These are phyloP conservation scores for Botrytis fragariae DNA, from an alignment of 2,329 filamentous ascomycete species.

Conservation along the genomic window DNA sequence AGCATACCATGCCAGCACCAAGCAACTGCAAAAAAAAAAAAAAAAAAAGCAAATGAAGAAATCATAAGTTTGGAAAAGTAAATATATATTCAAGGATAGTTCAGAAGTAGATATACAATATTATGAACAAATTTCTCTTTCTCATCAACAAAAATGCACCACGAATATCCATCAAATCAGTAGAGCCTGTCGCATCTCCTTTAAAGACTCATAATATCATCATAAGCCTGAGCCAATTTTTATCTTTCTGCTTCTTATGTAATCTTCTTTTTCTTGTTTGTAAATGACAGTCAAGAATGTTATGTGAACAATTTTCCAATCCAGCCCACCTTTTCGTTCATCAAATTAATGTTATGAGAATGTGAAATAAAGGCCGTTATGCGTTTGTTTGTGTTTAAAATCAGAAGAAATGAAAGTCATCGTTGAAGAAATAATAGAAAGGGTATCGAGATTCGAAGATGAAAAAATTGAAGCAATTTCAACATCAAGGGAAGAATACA, in stretches of 20 bases:
- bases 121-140: constrained; percentile 23
- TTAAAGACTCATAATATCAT: constrained; percentile 24
- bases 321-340: constrained; percentile 2
- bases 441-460: constrained; percentile 26
- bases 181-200: neutral
- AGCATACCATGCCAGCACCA: neutral
- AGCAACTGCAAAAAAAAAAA: neutral
- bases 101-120: constrained; percentile 33
- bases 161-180: constrained; percentile 4
- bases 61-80: neutral
- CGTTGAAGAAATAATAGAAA: constrained; percentile 18
- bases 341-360: constrained; percentile 15
- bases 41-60: neutral
- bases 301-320: neutral
- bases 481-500: neutral
- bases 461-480: constrained; percentile 10
- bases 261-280: constrained; percentile 2
- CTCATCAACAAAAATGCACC: constrained; percentile 11
- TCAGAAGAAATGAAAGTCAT: constrained; percentile 13
- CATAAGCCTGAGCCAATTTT: constrained; percentile 11
- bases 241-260: constrained; percentile 10
- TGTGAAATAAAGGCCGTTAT: constrained; percentile 11
- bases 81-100: constrained; percentile 30
- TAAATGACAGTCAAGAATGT: constrained; percentile 15
- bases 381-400: constrained; percentile 18